Evolutionary conservation across 441 rosid species (phyloP), one percentile per base, ranked within the genome.

Genomic region (Theobroma grandiflorum): DNA sequence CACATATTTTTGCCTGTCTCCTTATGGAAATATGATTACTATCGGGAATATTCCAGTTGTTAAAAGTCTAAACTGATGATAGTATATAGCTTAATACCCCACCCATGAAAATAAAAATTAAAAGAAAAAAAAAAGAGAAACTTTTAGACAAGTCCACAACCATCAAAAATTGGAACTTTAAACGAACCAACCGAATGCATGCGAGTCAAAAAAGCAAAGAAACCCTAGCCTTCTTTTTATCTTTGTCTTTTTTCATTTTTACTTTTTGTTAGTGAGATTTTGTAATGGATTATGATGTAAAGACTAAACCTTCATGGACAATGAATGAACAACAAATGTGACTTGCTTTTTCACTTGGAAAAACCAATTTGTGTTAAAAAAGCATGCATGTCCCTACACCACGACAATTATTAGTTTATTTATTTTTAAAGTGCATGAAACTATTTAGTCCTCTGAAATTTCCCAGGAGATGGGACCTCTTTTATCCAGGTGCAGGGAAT

Each of bases 401-500:
- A 57, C 61, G 61, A 0, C n/a, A 6, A 8, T 20, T 2, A 57
- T 57, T n/a, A 9, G 9, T 22, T 58, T 1, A 8, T 20, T 20
- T 8, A 59, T 53, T 53, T 22, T 1, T 37, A 22, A 58, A 37
- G 63, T 35, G 53, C 42, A 80, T 14, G 42, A 65, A 45, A 12
- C 33, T 18, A 61, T 53, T 49, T 57, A 35, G 57, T 12, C 53
- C 40, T 12, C 7, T 47, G 42, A 52, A 26, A 35, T 67, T 77
- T 38, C 80, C 65, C 42, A 40, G 68, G 4, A 1, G 78, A 73
- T 43, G 77, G 79, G 81, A 26, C 59, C 64, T 62, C 3, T 20
- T 67, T 35, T 8, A 50, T 65, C 80, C 72, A 80, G 72, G 72
- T 83, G 78, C 85, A 77, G 26, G 81, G 76, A 72, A 75, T 72